Evolutionary conservation across 2,329 filamentous ascomycete species (phyloP).

Genomic region (Alternaria panax): DNA sequence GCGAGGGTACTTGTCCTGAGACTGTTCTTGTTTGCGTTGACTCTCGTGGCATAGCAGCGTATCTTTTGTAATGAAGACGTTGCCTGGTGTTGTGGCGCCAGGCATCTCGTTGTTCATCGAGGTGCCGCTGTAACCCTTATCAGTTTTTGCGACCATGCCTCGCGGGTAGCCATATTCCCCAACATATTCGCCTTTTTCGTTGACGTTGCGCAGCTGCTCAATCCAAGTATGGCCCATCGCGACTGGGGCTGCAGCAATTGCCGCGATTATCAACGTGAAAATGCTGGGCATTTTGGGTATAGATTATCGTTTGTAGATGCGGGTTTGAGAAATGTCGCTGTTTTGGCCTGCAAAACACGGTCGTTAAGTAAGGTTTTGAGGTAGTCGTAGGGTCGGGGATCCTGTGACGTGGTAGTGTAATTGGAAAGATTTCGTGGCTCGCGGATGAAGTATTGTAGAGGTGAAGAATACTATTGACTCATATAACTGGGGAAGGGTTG

Average conservation of each 20-base stretch:
- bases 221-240: constrained; percentile 75
- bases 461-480: neutral
- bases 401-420: neutral
- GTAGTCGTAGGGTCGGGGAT: neutral
- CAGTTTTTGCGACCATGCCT: constrained; percentile 67
- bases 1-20: constrained; percentile 63
- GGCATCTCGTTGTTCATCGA: constrained; percentile 65
- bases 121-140: constrained; percentile 64
- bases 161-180: constrained; percentile 78
- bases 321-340: constrained; percentile 2
- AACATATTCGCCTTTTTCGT: constrained; percentile 74
- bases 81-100: constrained; percentile 50
- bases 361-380: neutral
- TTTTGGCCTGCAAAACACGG: constrained; percentile 13
- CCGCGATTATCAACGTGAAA: constrained; percentile 22
- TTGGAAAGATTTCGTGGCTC: neutral
- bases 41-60: constrained; percentile 69
- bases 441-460: neutral
- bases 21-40: constrained; percentile 66
- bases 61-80: constrained; percentile 56
- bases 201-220: constrained; percentile 76
- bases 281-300: constrained; percentile 29
- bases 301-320: neutral
- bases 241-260: constrained; percentile 28
- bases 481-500: neutral